These are phyloP conservation scores for Candida gorgasii DNA, from an alignment of 805 yeast genomes.

Conservation along the genomic window DNA sequence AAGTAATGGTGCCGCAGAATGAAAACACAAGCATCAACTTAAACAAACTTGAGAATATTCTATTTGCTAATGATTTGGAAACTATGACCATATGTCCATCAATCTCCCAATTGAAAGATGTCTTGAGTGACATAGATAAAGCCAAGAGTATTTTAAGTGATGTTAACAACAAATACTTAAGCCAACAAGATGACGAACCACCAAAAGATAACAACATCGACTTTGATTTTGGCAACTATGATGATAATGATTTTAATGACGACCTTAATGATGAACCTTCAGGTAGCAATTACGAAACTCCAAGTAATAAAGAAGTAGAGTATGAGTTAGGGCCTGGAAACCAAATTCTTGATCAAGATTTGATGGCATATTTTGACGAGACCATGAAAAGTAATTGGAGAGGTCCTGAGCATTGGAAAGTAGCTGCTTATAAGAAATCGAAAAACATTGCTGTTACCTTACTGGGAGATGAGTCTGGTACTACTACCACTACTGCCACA, in stretches of 20 bases:
- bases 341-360: constrained; percentile 53
- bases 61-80: constrained; percentile 23
- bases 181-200: constrained; percentile 15
- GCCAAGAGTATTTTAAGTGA: constrained; percentile 48
- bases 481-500: not conserved
- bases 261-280: constrained; percentile 18
- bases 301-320: constrained; percentile 11
- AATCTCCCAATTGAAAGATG: constrained; percentile 56
- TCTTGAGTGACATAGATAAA: constrained; percentile 46
- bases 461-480: constrained; percentile 10
- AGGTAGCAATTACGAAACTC: constrained; percentile 2
- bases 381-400: constrained; percentile 76
- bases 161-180: constrained; percentile 35
- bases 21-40: constrained; percentile 23
- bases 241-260: constrained; percentile 19
- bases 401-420: constrained; percentile 91
- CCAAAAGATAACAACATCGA: constrained; percentile 9
- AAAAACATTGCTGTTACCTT: constrained; percentile 28
- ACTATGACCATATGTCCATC: constrained; percentile 69
- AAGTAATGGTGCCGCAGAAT: constrained; percentile 13
- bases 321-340: constrained; percentile 16
- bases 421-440: constrained; percentile 55
- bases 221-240: constrained; percentile 17
- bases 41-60: constrained; percentile 18
- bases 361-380: constrained; percentile 81